Evolutionary conservation across 163 green algal genomes (phyloP).

Genomic region (Scenedesmus sp.): DNA sequence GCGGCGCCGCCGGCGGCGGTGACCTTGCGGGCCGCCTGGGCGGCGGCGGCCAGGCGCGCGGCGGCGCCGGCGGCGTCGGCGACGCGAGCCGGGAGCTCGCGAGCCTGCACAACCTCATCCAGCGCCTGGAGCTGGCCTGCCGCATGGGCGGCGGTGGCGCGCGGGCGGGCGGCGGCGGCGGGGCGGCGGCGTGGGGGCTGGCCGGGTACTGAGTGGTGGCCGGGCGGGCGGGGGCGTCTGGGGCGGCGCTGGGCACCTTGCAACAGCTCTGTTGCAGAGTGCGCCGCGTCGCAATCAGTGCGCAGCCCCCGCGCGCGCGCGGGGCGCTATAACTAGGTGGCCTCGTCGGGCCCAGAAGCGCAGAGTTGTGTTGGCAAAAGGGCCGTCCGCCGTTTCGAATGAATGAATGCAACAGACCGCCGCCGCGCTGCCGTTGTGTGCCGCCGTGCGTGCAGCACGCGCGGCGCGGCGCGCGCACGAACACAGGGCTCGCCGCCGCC

Average conservation of each 20-base stretch:
- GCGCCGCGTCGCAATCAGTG: too few relatives aligned
- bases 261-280: background rate
- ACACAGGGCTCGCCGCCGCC: too few relatives aligned
- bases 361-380: too few relatives aligned
- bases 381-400: too few relatives aligned
- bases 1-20: background rate
- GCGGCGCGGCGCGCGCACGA: too few relatives aligned
- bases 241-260: background rate
- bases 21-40: background rate
- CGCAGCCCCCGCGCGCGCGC: too few relatives aligned
- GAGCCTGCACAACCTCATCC: conserved; percentile 38
- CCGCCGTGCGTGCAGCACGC: background rate
- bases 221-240: too few relatives aligned
- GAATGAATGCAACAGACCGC: background rate
- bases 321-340: too few relatives aligned
- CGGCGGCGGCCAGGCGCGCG: background rate
- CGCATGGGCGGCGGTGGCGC: conserved; percentile 9
- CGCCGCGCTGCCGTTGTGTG: background rate
- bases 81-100: conserved; percentile 29
- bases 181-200: background rate
- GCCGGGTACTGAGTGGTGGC: conserved; percentile 31
- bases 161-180: too few relatives aligned
- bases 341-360: too few relatives aligned
- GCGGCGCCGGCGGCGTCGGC: background rate
- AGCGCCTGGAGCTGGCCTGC: conserved; percentile 26